phyloP scores from a whole-genome alignment of 2,329 filamentous ascomycete species.

The Penicillium sp. region DNA sequence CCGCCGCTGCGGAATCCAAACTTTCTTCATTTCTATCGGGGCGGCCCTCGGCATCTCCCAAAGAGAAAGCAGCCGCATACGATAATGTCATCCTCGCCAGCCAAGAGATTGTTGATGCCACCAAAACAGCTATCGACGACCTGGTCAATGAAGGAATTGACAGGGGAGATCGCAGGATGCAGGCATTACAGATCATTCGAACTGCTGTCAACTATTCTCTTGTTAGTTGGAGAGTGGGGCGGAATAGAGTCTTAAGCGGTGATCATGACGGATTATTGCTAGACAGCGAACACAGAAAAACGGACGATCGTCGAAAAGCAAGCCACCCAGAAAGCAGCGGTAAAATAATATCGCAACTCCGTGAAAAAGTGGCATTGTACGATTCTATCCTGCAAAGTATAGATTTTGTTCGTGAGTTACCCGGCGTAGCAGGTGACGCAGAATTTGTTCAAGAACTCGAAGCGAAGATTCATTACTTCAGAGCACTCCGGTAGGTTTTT shows the following conservation, averaged over 20 bases:
- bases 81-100: slow-evolving; percentile 85
- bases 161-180: slow-evolving; percentile 81
- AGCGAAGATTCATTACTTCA: slow-evolving; percentile 76
- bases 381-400: slow-evolving; percentile 88
- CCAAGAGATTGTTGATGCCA: slow-evolving; percentile 90
- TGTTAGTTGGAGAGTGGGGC: slow-evolving; percentile 89
- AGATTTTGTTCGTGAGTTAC: slow-evolving; percentile 82
- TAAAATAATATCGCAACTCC: slow-evolving; percentile 72
- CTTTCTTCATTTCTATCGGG: slow-evolving; percentile 48
- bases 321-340: slow-evolving; percentile 61
- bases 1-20: slow-evolving; percentile 53
- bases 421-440: slow-evolving; percentile 81
- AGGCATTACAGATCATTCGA: slow-evolving; percentile 84
- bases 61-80: slow-evolving; percentile 77
- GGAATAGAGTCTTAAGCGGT: slow-evolving; percentile 87
- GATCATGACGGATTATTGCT: slow-evolving; percentile 69
- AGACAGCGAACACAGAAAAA: slow-evolving; percentile 33
- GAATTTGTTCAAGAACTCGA: slow-evolving; percentile 73
- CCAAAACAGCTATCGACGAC: slow-evolving; percentile 90
- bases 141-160: slow-evolving; percentile 76
- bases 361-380: slow-evolving; percentile 84
- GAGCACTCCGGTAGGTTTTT: slow-evolving; percentile 69
- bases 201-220: slow-evolving; percentile 93
- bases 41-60: slow-evolving; percentile 35
- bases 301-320: slow-evolving; percentile 44